Evolutionary conservation across 306 rosid genomes (phyloP), one percentile per base, ranked within the genome.

Genomic region (Dalbergia cultrata): DNA sequence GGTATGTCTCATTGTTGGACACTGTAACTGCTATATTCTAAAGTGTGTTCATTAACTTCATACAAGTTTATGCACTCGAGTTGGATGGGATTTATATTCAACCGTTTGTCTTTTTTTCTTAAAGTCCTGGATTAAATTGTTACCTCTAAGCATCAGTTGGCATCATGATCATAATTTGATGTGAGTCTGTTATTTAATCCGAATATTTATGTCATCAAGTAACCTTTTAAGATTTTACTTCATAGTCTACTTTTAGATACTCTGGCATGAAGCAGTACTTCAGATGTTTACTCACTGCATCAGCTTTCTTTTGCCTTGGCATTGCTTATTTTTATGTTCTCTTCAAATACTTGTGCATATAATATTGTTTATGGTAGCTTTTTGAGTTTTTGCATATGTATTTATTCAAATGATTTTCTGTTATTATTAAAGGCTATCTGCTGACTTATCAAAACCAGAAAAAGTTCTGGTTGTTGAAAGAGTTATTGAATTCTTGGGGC

Each of bases 401-500:
- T 53, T 57, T 26, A 65, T 61, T 80, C 77, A 39, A 70, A 75
- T 73, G 81, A 43, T 33, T 41, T 77, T 78, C 35, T 60, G 64
- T 74, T 63, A 19, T 13, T 83, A 13, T 45, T 70, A 49, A 84
- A 95, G 99, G 85, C 74, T 95, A 68, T 85, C 98, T 16, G 90
- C 82, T 78, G 86, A 88, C 77, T 84, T 91, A 87, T 82, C 87
- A 64, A 88, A 90, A 89, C 85, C 92, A 0, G 98, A 95, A 75
- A 93, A 90, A 81, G 92, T 93, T 81, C 82, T 95, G 70, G 92
- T 93, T 82, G 93, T 93, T 76, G 99, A 95, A 85, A 89, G 99
- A 86, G 94, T 90, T 74, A 95, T 93, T 0, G 97, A 93, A 64
- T 88, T 86, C 82, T 83, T 95, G 90, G 99, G 99, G 86, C 99